These are phyloP conservation scores for Yamagishiella unicocca DNA, from an alignment of 139 green algal species.

Conservation along the genomic window DNA sequence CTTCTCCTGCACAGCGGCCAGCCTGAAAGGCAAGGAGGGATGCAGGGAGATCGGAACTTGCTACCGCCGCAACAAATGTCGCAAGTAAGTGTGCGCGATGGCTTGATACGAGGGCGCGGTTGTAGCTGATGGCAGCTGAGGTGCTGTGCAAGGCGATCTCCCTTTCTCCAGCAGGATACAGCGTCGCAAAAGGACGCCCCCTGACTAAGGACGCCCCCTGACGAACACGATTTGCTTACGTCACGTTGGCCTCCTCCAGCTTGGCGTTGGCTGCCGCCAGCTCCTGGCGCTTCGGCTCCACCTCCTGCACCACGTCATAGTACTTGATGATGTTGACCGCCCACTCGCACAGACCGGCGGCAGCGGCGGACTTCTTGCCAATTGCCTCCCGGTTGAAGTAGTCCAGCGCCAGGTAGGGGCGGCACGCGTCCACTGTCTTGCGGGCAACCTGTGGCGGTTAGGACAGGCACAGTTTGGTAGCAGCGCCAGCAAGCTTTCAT, in stretches of 20 bases:
- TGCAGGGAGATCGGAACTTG: no score
- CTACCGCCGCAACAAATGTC: no score
- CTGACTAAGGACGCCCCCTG: no score
- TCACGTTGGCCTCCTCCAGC: slow-evolving; percentile 82
- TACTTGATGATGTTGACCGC: slow-evolving; percentile 94
- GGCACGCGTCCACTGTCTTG: slow-evolving; percentile 84
- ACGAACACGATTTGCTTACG: slow-evolving; percentile 18
- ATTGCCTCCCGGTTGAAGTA: slow-evolving; percentile 91
- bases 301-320: slow-evolving; percentile 87
- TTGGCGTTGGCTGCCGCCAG: slow-evolving; percentile 88
- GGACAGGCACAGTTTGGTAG: no score
- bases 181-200: no score
- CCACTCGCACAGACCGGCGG: slow-evolving; percentile 92
- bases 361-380: slow-evolving; percentile 88
- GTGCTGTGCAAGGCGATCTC: no score
- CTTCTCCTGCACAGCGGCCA: slow-evolving; percentile 74
- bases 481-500: no score
- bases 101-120: no score
- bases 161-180: no score
- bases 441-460: slow-evolving; percentile 59
- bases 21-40: slow-evolving; percentile 18
- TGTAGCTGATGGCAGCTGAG: no score
- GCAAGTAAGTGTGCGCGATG: no score
- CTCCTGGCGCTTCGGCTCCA: slow-evolving; percentile 89
- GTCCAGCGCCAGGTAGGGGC: slow-evolving; percentile 86